Conservation (phyloP, 306 rosid genomes). For the Acacia crassicarpa region DNA sequence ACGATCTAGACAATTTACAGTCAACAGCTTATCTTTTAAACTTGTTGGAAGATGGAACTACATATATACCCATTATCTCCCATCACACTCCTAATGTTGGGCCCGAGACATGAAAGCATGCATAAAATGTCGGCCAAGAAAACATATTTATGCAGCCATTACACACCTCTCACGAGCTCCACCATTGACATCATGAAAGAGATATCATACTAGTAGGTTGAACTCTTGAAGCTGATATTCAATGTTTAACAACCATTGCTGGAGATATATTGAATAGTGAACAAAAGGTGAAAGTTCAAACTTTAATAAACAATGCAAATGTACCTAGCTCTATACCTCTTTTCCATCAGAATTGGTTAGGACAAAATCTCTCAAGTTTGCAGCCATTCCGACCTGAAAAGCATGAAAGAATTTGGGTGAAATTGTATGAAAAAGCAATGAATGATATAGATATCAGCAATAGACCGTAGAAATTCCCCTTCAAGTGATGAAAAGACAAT, state of each 20-base stretch:
- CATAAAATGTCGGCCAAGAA: background rate
- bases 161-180: too few relatives aligned
- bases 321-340: slow-evolving; percentile 57
- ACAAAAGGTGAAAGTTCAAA: slow-evolving; percentile 23
- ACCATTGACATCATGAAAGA: too few relatives aligned
- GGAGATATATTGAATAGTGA: background rate
- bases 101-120: background rate
- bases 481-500: background rate
- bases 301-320: slow-evolving; percentile 17
- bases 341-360: slow-evolving; percentile 72
- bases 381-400: slow-evolving; percentile 90
- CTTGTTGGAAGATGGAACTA: background rate
- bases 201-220: background rate
- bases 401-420: slow-evolving; percentile 19
- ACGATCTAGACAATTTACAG: background rate
- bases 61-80: background rate
- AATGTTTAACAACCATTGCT: background rate
- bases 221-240: background rate
- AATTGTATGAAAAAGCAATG: background rate
- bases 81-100: background rate
- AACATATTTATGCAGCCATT: background rate
- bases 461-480: background rate
- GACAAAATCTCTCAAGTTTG: slow-evolving; percentile 79
- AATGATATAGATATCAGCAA: background rate
- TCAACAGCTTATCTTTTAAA: background rate